Conservation (phyloP, 1,284 basidiomycete species). For the Tylopilus sp. region DNA sequence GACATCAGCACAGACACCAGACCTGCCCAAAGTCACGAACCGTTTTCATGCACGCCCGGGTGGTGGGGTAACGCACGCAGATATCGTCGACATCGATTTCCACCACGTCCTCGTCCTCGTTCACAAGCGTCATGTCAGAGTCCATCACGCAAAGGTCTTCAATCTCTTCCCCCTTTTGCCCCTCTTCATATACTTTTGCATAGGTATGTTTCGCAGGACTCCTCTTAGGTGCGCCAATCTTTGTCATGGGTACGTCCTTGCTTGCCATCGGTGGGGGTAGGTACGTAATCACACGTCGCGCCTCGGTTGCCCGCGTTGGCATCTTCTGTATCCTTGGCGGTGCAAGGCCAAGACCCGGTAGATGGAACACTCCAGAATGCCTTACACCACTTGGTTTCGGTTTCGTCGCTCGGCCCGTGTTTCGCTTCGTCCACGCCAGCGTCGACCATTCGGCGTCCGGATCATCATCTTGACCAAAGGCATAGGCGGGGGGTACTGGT, state of each 20-base stretch:
- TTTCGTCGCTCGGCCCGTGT: conserved; percentile 4
- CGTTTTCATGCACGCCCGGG: conserved; percentile 32
- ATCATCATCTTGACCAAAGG: conserved; percentile 45
- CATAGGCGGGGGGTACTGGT: too few relatives aligned
- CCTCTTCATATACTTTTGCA: too few relatives aligned
- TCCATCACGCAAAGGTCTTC: conserved; percentile 28
- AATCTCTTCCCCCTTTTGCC: conserved; percentile 1
- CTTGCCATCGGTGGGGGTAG: conserved; percentile 51
- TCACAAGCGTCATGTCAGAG: conserved; percentile 42
- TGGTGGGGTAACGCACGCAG: conserved; percentile 28
- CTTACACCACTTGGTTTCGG: conserved; percentile 27
- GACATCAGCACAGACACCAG: conserved; percentile 4
- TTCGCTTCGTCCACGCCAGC: conserved; percentile 47
- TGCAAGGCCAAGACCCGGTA: conserved; percentile 40
- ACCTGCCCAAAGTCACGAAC: conserved; percentile 23
- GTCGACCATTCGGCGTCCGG: conserved; percentile 59
- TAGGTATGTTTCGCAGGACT: too few relatives aligned
- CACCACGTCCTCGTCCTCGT: conserved; percentile 29
- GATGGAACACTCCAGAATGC: conserved; percentile 48
- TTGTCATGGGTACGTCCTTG: too few relatives aligned
- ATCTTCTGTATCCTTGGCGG: background rate
- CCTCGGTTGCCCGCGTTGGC: conserved; percentile 18
- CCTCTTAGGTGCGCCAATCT: too few relatives aligned
- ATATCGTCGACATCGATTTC: conserved; percentile 32
- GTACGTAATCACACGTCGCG: conserved; percentile 53